Percentiles rank a stretch among this genome's conserved stretches.
These are phyloP conservation scores for Orbilia quercus DNA, from an alignment of 2,329 filamentous ascomycete species.

Conservation along the genomic window DNA sequence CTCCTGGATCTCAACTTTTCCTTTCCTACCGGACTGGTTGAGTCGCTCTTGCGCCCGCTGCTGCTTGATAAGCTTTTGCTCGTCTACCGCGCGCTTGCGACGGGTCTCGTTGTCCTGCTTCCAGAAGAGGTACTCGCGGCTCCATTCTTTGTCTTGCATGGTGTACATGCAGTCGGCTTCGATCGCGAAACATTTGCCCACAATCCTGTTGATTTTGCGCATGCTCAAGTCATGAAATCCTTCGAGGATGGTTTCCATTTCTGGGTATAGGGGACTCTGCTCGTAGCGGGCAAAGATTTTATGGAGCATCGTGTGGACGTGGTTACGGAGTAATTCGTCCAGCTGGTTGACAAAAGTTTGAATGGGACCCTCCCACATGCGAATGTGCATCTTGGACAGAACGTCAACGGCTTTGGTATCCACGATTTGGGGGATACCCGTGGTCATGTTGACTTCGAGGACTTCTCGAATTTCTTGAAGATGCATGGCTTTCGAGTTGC, in stretches of 20 bases:
- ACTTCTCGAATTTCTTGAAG: conserved; percentile 58
- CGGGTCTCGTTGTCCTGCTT: conserved; percentile 39
- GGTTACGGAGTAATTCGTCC: conserved; percentile 43
- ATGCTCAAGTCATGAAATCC: conserved; percentile 54
- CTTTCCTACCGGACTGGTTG: conserved; percentile 41
- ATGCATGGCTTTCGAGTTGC: conserved; percentile 47
- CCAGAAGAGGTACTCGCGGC: conserved; percentile 31
- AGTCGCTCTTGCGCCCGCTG: conserved; percentile 38
- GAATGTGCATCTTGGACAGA: conserved; percentile 55
- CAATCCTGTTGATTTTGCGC: conserved; percentile 18
- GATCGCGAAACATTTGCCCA: conserved; percentile 38
- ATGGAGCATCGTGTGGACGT: conserved; percentile 47
- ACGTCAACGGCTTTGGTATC: conserved; percentile 58
- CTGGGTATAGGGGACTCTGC: conserved; percentile 57
- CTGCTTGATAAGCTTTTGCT: conserved; percentile 24
- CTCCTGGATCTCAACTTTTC: conserved; percentile 27
- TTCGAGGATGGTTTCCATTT: conserved; percentile 63
- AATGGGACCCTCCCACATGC: conserved; percentile 56
- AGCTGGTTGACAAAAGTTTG: conserved; percentile 49
- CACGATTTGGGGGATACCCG: conserved; percentile 58
- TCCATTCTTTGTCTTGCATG: conserved; percentile 41
- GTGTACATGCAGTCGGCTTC: conserved; percentile 53
- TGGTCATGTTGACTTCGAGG: conserved; percentile 56
- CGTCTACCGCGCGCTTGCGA: conserved; percentile 29
- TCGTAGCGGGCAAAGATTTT: conserved; percentile 56